phyloP scores from a whole-genome alignment of 371 early-diverging fungal genomes.

The Chytridium lagenaria region DNA sequence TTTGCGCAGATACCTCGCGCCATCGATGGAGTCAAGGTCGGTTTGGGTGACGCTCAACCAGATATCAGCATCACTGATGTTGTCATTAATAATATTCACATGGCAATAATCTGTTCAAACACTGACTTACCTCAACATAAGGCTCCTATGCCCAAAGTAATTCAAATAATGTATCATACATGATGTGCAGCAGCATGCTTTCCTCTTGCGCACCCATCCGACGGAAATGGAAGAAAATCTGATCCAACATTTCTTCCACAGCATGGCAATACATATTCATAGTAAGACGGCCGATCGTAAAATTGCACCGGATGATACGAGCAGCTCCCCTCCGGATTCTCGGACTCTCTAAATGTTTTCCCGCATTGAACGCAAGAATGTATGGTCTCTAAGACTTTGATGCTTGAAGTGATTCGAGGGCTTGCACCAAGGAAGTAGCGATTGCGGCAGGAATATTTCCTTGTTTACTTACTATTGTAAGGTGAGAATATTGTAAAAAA shows the following conservation, averaged over 20 bases:
- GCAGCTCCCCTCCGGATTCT: slow-evolving; percentile 10
- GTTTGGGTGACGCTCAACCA: slow-evolving; percentile 4
- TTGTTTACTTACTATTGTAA: too few species aligned
- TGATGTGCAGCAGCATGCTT: neutral
- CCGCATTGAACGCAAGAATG: slow-evolving; percentile 6
- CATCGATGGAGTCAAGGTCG: neutral
- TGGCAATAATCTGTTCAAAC: too few species aligned
- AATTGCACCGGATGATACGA: neutral
- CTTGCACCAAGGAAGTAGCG: too few species aligned
- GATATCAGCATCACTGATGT: neutral
- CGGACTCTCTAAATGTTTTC: neutral
- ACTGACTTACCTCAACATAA: neutral
- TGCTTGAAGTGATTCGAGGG: neutral
- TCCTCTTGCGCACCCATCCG: slow-evolving; percentile 7
- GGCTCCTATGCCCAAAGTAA: slow-evolving; percentile 7
- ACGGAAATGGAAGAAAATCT: slow-evolving; percentile 1
- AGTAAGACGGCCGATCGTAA: neutral
- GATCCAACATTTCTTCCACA: neutral
- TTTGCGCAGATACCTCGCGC: neutral
- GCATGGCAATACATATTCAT: neutral
- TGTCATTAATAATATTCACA: too few species aligned
- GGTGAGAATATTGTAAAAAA: neutral
- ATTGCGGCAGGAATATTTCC: too few species aligned
- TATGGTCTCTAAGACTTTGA: neutral
- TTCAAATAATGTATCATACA: neutral